Percentiles rank a stretch among this genome's conserved stretches.
Conservation (phyloP, 768 basidiomycete genomes). For the Mycena kentingensis region DNA sequence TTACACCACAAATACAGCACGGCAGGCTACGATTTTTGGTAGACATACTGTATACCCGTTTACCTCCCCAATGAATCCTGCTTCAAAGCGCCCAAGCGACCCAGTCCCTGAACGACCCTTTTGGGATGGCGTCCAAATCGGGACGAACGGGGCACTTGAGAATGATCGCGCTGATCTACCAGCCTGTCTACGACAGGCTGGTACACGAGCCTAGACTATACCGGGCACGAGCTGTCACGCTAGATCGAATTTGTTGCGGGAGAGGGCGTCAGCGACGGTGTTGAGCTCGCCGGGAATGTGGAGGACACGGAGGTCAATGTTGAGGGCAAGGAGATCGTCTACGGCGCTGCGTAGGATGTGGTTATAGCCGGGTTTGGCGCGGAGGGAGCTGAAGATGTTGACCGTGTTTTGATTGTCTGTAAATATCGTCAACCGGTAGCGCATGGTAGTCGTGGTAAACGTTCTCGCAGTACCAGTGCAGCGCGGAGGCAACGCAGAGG, state of each 20-base stretch:
- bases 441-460: neutral
- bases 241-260: conserved; percentile 7
- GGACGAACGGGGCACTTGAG: no score
- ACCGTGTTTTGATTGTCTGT: conserved; percentile 29
- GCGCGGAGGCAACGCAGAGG: conserved; percentile 10
- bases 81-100: no score
- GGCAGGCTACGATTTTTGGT: no score
- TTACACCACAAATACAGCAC: no score
- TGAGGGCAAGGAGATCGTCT: conserved; percentile 8
- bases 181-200: no score
- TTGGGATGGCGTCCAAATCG: no score
- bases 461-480: conserved; percentile 12
- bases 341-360: conserved; percentile 15
- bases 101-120: no score
- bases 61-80: no score
- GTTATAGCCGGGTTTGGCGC: conserved; percentile 19
- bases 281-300: conserved; percentile 28
- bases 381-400: conserved; percentile 24
- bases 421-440: conserved; percentile 19
- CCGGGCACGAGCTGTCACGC: no score
- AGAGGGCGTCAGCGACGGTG: conserved; percentile 26
- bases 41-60: no score
- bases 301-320: conserved; percentile 22
- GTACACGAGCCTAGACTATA: no score
- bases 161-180: no score